A percentile compares a stretch with the other conserved stretches of the same genome.
phyloP scores from a whole-genome alignment of 176 grass and related monocot species.

The Typha latifolia region DNA sequence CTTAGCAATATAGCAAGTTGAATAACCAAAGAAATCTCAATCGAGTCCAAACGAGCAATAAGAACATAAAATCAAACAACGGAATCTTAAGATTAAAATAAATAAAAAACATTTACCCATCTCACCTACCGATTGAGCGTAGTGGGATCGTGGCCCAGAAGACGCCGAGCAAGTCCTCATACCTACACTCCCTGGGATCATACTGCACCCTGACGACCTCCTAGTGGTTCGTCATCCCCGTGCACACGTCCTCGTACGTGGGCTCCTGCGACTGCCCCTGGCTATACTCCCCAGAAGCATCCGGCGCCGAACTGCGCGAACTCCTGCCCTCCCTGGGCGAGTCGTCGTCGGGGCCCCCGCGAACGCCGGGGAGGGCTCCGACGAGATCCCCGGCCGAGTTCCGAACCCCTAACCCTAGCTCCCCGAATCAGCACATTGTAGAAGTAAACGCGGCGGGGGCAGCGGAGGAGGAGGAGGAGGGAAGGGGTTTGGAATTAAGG shows the following conservation, averaged over 20 bases:
- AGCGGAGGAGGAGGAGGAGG: no score
- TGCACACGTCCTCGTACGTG: slow-evolving; percentile 89
- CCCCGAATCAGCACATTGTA: no score
- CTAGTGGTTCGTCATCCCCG: slow-evolving; percentile 62
- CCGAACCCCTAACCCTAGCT: no score
- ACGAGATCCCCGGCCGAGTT: no score
- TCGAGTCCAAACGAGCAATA: background rate
- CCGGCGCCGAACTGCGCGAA: slow-evolving; percentile 4
- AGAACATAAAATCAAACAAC: background rate
- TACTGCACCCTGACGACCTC: slow-evolving; percentile 94
- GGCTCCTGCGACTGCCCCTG: slow-evolving; percentile 80
- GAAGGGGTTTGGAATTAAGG: no score
- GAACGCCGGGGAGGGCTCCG: background rate
- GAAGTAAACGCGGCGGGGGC: no score
- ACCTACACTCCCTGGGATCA: slow-evolving; percentile 62
- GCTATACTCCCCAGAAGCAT: slow-evolving; percentile 35
- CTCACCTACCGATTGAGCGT: slow-evolving; percentile 83
- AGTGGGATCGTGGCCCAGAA: slow-evolving; percentile 90
- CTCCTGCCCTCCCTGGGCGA: background rate
- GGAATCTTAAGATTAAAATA: background rate
- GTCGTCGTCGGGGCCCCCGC: slow-evolving; percentile 1
- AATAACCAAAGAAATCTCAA: no score
- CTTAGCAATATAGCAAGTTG: no score
- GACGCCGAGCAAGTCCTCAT: slow-evolving; percentile 56
- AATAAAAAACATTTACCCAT: background rate